Conservation (phyloP, 129 eudicot species). For the Glebionis coronaria region DNA sequence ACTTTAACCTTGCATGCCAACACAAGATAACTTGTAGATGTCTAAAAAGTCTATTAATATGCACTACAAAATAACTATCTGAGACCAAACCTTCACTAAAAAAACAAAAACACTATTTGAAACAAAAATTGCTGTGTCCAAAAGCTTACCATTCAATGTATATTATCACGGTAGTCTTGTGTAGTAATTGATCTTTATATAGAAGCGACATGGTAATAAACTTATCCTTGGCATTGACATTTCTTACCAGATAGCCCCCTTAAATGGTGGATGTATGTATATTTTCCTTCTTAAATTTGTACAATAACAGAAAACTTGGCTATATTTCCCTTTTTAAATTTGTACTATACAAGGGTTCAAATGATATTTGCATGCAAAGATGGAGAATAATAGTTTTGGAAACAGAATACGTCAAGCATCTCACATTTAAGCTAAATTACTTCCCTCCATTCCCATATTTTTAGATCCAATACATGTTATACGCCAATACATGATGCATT, state of each 20-base stretch:
- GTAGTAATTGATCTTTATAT: neutral
- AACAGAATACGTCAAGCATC: constrained; percentile 10
- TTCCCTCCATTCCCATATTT: constrained; percentile 10
- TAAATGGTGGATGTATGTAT: neutral
- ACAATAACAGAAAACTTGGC: too few relatives aligned
- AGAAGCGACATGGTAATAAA: neutral
- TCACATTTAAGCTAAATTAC: constrained; percentile 3
- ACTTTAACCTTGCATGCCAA: constrained; percentile 17
- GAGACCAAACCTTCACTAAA: too few relatives aligned
- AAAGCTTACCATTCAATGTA: constrained; percentile 6
- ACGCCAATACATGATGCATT: too few relatives aligned
- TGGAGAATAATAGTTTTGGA: constrained; percentile 2
- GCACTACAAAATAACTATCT: neutral
- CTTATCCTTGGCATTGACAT: neutral
- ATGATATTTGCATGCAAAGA: constrained; percentile 11
- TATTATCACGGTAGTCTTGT: neutral
- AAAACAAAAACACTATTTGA: too few relatives aligned
- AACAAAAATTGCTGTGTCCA: too few relatives aligned
- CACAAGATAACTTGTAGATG: neutral
- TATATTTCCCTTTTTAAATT: neutral
- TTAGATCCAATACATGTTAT: neutral
- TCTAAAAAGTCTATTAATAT: neutral
- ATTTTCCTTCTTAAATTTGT: neutral
- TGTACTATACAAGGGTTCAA: constrained; percentile 3
- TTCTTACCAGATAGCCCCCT: constrained; percentile 4